These are phyloP conservation scores for Beauveria sp. DNA, from an alignment of 2,329 filamentous ascomycete species.

Conservation along the genomic window DNA sequence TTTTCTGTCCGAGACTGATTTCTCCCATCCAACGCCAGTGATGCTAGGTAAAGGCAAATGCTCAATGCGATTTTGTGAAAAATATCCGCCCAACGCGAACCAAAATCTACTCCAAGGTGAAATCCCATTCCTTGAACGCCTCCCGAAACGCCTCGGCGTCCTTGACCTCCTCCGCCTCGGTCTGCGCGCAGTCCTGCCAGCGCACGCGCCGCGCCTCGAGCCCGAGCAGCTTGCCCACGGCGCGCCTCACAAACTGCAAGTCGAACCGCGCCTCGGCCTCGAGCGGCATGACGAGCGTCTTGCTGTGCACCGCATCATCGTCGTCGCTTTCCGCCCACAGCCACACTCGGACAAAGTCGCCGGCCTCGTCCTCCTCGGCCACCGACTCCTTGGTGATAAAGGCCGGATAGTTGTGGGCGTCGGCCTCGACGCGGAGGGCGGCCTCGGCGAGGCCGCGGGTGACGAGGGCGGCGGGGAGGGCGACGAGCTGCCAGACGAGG, in stretches of 20 bases:
- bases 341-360: constrained; percentile 75
- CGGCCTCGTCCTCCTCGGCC: constrained; percentile 41
- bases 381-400: constrained; percentile 40
- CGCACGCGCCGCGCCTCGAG: constrained; percentile 64
- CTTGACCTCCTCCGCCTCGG: constrained; percentile 65
- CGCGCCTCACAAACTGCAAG: constrained; percentile 79
- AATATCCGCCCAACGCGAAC: neutral
- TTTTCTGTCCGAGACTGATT: neutral
- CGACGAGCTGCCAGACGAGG: constrained; percentile 88
- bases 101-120: constrained; percentile 42
- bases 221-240: constrained; percentile 79
- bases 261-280: constrained; percentile 71
- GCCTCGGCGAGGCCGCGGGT: constrained; percentile 71
- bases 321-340: constrained; percentile 57
- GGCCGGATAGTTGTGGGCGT: constrained; percentile 56
- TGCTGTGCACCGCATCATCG: constrained; percentile 48
- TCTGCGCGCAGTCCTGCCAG: constrained; percentile 81
- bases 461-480: constrained; percentile 62
- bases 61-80: neutral
- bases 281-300: constrained; percentile 65
- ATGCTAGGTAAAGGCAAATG: neutral
- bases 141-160: constrained; percentile 75
- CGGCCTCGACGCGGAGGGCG: constrained; percentile 80
- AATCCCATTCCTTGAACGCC: constrained; percentile 82
- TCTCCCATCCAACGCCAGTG: neutral